Evolutionary conservation across 2,329 filamentous ascomycete genomes (phyloP), one percentile per base, ranked within the genome.

Genomic region (Emydomyces testavorans): DNA sequence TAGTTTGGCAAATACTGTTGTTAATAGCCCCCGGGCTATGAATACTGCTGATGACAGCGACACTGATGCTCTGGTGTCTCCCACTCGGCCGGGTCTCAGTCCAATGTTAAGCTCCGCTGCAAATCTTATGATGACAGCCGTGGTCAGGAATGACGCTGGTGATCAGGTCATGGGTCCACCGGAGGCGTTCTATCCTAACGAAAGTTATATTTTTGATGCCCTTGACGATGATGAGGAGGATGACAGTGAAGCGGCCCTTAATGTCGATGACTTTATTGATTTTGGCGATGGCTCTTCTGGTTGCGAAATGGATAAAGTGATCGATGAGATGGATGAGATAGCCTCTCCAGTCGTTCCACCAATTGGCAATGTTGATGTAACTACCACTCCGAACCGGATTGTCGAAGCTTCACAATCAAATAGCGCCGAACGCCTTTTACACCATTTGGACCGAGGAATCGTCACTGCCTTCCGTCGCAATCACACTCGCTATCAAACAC

Each of bases 61-160:
- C 37, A 65, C 64, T 6, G 69, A 70, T 54, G 65, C 63, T 10
- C 56, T 68, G 21, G 56, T 59, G 6, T 68, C 65, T 1, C 65
- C 66, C 1, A 63, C 60, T 41, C 63, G 61, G 8, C 48, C 53
- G 6, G 62, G 64, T 41, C 54, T 66, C 41, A 67, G 65, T 45
- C 78, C 81, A 13, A 78, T 84, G 58, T 67, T 83, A 52, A 78
- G 73, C 60, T 80, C 83, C 50, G 77, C 79, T 15, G 79, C 80
- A 48, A 83, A 86, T 50, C 74, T 89, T 54, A 88, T 89, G 83
- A 79, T 89, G 68, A 82, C 81, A 41, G 82, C 80, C 56, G 80
- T 87, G 67, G 20, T 40, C 16, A 67, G 68, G 18, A 72, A 70
- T 46, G 68, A 72, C 36, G 63, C 67, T 47, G 68, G 66, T 54